Evolutionary conservation across 208 protist species (phyloP).

Genomic region (Acanthamoeba castellanii): DNA sequence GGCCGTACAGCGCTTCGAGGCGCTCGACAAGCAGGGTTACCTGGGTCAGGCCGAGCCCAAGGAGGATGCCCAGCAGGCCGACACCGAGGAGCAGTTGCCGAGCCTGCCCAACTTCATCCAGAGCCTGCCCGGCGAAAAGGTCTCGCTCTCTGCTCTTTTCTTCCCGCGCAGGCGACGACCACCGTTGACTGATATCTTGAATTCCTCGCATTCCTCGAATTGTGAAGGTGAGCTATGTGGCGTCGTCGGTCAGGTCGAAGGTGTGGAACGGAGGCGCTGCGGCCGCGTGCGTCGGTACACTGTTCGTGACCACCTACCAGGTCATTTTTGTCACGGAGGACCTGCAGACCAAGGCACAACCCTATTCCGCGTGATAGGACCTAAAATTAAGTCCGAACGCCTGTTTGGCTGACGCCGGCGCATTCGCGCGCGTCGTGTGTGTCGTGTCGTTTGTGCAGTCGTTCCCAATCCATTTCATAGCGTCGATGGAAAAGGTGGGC

Average conservation of each 20-base stretch:
- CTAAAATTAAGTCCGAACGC: neutral
- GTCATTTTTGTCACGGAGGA: conserved; percentile 37
- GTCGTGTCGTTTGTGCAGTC: neutral
- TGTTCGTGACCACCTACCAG: conserved; percentile 64
- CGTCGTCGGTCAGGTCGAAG: conserved; percentile 10
- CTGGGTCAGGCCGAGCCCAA: neutral
- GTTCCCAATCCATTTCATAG: conserved; percentile 28
- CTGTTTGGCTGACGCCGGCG: neutral
- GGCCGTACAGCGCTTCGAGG: conserved; percentile 8
- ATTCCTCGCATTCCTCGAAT: no score
- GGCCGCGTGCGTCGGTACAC: neutral
- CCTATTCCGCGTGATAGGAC: no score
- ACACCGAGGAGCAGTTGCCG: neutral
- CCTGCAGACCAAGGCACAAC: conserved; percentile 21
- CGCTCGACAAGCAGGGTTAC: neutral
- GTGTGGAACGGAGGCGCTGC: conserved; percentile 10
- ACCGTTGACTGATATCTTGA: neutral
- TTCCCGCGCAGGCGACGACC: neutral
- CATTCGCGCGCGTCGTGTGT: no score
- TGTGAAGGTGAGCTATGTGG: neutral
- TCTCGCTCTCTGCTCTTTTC: neutral
- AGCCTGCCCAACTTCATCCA: conserved; percentile 26
- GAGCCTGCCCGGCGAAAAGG: conserved; percentile 22
- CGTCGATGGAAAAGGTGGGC: conserved; percentile 64
- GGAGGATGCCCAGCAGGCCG: neutral